Base-by-base conservation (phyloP, 139 green algal species). In the Micromonas commoda region DNA sequence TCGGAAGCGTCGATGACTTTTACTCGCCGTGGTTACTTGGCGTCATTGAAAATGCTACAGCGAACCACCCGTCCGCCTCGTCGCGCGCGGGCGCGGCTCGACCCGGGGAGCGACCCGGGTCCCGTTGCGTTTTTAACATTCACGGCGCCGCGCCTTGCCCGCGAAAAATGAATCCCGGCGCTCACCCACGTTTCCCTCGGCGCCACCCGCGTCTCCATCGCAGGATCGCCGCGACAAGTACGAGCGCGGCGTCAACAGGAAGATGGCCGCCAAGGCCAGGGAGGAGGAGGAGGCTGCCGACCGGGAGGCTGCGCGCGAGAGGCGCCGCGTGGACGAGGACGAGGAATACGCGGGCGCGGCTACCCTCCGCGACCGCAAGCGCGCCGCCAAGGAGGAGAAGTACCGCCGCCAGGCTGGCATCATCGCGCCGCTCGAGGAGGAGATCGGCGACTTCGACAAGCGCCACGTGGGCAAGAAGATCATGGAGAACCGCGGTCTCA, bases 401-500 rank as follows among this genome's bases (percentile, higher is more conserved):
- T 71, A 76, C 9, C 24, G 34, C 23, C 31, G 68, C 9, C 34
- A 32, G 21, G 34, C 37, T 13, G 37, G 68, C 13, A 61, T 63
- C 23, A 61, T 61, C 2, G 68, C 38, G 4, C 37, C 23, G 23
- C 68, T 37, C 19, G 68, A 75, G 38, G 34, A 61, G 20, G 68
- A 75, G 20, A 39, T 61, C 19, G 35, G 32, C 6, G 68, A 75
- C 37, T 35, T 33, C 37, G 35, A 61, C 19, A 64, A 61, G 6
- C 34, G 68, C 34, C 37, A 75, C n/a, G 53, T 75, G 0, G 72
- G 72, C 20, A 24, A n/a, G 16, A 68, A 88, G n/a, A 98, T 99
- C 33, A 85, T 96, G 81, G 93, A 93, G 84, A 99, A 99, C 86
- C 82, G 91, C 2, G 95, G 95, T 63, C 90, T 99, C 29, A 99